Evolutionary conservation across 108 stramenopile genomes (phyloP), one percentile per base, ranked within the genome.

Genomic region (Stephanodiscus triporus): DNA sequence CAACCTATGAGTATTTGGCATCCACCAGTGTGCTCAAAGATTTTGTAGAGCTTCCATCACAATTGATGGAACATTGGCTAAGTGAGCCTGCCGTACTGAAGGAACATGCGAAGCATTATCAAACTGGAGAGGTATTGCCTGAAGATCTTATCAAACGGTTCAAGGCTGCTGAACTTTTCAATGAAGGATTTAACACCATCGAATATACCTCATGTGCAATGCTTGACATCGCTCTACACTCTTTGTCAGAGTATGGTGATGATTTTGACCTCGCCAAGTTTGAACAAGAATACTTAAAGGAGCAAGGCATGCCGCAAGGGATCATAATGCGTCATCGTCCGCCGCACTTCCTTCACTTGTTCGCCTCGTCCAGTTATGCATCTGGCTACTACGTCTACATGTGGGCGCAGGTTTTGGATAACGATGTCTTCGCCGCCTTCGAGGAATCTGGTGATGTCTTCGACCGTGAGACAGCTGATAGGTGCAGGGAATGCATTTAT

Each of bases 51-150:
- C 65, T 92, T 0, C 91, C 91, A 1, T 88, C 89, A 4, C 91
- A 92, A 69, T 77, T 92, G 16, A 89, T 92, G 91, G 91, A 92
- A 64, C 86, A 90, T 62, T 92, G 91, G 91, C 60, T 92, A 8
- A 81, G 78, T 24, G 75, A 88, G 62, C 84, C 84, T 20, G 69
- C 72, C 37, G 87, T 92, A 14, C 63, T 92, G 53, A 85, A 88
- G 50, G 58, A 87, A 45, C 87, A 85, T 63, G 85, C 85, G 4
- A 73, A 82, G 29, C 91, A 92, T 60, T 84, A 82, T 51, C 50
- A 88, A 66, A 89, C 86, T 30, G 87, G 86, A 23, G 86, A 92
- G 68, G 47, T 78, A 1, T 70, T 92, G 23, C 91, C 91, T 0
- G 87, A 87, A 43, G 86, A 92, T 2, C 73, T 92, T 7, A 40